Conservation (phyloP, 1,284 basidiomycete genomes). For the Microbotryum intermedium region DNA sequence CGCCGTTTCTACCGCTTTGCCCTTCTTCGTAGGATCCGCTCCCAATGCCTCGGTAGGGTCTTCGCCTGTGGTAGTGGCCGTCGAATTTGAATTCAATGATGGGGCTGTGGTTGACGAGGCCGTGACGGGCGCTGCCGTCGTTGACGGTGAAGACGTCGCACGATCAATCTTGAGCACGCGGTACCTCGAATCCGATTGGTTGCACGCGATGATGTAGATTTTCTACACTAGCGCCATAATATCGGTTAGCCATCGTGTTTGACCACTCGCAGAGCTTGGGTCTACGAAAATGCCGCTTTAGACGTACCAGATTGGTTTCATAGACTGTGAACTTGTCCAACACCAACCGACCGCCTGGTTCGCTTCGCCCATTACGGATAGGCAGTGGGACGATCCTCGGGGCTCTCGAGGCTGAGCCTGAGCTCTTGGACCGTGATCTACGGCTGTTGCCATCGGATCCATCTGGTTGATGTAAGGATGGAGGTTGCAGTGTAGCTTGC, state of each 20-base stretch:
- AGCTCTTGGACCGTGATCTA: no score
- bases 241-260: no score
- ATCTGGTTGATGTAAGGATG: no score
- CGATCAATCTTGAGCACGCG: slow-evolving; percentile 87
- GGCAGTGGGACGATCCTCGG: no score
- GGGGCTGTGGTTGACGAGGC: no score
- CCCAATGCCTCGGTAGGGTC: slow-evolving; percentile 31
- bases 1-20: no score
- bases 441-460: no score
- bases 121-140: no score
- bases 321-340: slow-evolving; percentile 87
- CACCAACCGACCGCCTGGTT: not conserved
- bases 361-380: no score
- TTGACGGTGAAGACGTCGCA: slow-evolving; percentile 40
- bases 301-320: slow-evolving; percentile 59
- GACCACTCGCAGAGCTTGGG: not conserved
- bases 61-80: slow-evolving; percentile 10
- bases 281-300: no score
- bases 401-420: no score
- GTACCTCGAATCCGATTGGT: slow-evolving; percentile 71
- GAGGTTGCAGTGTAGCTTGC: no score
- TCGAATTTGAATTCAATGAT: not conserved
- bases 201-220: slow-evolving; percentile 77
- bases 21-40: slow-evolving; percentile 35
- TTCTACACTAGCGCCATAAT: slow-evolving; percentile 42